These are phyloP conservation scores for Mortierella sp. DNA, from an alignment of 371 early-diverging fungal species.

Conservation along the genomic window DNA sequence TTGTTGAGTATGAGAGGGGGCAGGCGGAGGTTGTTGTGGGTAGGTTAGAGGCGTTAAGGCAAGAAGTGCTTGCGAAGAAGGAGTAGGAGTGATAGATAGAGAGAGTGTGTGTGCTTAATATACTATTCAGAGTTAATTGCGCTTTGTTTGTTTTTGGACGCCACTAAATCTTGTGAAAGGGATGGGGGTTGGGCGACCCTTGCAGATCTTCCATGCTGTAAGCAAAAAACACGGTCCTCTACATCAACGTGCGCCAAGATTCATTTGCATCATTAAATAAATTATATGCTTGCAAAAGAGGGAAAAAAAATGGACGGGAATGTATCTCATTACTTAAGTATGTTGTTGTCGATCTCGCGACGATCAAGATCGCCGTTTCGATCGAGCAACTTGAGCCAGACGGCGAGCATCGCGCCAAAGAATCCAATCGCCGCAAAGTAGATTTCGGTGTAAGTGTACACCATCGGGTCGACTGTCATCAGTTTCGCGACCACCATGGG, in stretches of 20 bases:
- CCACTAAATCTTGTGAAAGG: neutral
- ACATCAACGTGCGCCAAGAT: too few species aligned
- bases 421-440: slow-evolving; percentile 22
- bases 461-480: slow-evolving; percentile 39
- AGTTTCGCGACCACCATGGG: slow-evolving; percentile 62
- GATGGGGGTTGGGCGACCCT: neutral
- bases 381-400: slow-evolving; percentile 28
- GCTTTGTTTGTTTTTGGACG: neutral
- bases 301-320: too few species aligned
- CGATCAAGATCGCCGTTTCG: slow-evolving; percentile 23
- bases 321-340: too few species aligned
- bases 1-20: slow-evolving; percentile 39
- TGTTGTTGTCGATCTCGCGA: slow-evolving; percentile 24
- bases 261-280: too few species aligned
- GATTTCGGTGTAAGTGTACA: slow-evolving; percentile 30
- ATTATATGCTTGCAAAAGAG: too few species aligned
- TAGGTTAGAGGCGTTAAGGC: slow-evolving; percentile 37
- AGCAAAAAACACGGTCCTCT: neutral
- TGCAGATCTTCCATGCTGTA: neutral
- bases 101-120: neutral
- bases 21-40: slow-evolving; percentile 34
- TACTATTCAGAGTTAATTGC: neutral
- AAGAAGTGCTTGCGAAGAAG: neutral
- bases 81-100: neutral
- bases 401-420: slow-evolving; percentile 18